Percentiles rank a stretch among this genome's conserved stretches.
phyloP scores from a whole-genome alignment of 108 stramenopile genomes.

The Nitzschia inconspicua region DNA sequence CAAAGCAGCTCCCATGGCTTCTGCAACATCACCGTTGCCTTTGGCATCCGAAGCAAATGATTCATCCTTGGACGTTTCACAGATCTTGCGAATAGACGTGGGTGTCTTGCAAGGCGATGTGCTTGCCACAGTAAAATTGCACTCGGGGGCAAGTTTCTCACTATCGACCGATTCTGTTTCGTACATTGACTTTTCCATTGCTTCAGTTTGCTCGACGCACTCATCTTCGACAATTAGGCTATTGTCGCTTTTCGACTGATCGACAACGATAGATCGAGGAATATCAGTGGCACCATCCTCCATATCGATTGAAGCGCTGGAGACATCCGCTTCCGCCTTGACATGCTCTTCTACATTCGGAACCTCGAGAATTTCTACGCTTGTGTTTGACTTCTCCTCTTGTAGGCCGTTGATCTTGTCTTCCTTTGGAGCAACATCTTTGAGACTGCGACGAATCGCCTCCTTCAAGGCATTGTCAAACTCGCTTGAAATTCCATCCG shows the following conservation, averaged over 20 bases:
- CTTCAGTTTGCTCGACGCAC: not conserved
- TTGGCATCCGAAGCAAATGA: constrained; percentile 72
- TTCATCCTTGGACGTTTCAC: constrained; percentile 13
- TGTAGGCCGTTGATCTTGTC: not conserved
- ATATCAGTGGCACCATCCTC: not conserved
- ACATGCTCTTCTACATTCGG: not conserved
- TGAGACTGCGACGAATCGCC: constrained; percentile 53
- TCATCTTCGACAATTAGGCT: not conserved
- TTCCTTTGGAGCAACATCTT: constrained; percentile 28
- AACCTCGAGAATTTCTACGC: not conserved
- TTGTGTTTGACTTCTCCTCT: not conserved
- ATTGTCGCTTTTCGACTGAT: not conserved
- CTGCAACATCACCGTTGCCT: constrained; percentile 70
- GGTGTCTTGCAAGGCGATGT: constrained; percentile 3
- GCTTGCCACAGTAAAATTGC: too few relatives aligned
- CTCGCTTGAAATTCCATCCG: too few relatives aligned
- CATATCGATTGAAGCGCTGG: not conserved
- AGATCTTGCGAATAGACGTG: not conserved
- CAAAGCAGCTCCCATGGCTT: constrained; percentile 58
- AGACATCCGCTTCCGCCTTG: not conserved
- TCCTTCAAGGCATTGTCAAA: constrained; percentile 50
- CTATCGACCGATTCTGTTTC: constrained; percentile 20
- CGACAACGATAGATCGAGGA: not conserved
- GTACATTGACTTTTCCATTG: constrained; percentile 9
- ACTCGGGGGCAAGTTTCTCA: constrained; percentile 18